Evolutionary conservation across 2,329 filamentous ascomycete species (phyloP), one percentile per base, ranked within the genome.

Genomic region (Amauroascus niger): DNA sequence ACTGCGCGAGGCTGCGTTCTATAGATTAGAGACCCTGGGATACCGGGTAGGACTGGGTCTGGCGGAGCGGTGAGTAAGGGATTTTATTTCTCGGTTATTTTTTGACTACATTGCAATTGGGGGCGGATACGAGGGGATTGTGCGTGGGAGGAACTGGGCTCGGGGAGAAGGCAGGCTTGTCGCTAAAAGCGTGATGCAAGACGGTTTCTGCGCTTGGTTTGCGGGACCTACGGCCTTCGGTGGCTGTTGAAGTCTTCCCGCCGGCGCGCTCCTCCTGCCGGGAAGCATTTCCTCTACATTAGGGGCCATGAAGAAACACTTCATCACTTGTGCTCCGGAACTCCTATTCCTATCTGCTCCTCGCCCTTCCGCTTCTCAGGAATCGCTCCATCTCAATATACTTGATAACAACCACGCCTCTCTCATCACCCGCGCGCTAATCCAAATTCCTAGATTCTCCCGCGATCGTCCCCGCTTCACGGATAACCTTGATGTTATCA

Each of bases 401-500:
- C 5, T 6, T 11, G 28, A 30, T 30, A 30, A 30, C 28, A 5
- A 5, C 5, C 5, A 30, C 28, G 28, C 5, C 5, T 6, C 11
- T 6, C 11, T 30, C 13, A 35, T 30, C n/a, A 4, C 6, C 44
- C 18, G 33, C 13, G 35, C 14, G n/a, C 33, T 16, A 11, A 30
- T n/a, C n/a, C 35, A n/a, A 11, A 5, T 22, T 22, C 11, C 24
- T 49, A 72, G 70, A 50, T 72, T 72, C 54, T 69, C 70, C 24
- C 65, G 67, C 65, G 87, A 94, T 67, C 79, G 88, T 49, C 88
- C 91, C 39, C 86, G 89, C 47, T 94, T 96, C 67, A 87, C 85
- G 57, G 89, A 95, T 63, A 90, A 90, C 3, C 81, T 98, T 40
- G 93, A 97, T 66, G 86, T 90, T 48, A 98, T 98, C 68, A 98